Base-by-base conservation (phyloP, 2,329 filamentous ascomycete genomes). In the Tricladium varicosporioides region DNA sequence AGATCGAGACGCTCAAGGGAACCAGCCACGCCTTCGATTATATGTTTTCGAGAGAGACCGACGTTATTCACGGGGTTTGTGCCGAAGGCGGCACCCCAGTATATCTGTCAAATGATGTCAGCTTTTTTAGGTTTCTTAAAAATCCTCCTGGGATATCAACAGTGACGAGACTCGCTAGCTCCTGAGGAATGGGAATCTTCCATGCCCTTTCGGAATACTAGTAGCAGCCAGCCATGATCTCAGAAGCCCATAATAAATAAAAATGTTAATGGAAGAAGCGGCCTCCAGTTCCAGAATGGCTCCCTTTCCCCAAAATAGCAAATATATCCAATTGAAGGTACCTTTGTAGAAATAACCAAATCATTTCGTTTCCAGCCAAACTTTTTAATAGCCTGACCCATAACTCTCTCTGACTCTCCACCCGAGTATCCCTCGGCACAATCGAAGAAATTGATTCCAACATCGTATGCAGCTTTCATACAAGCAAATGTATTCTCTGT, bases 401-500 rank as follows among this genome's bases (percentile, higher is more conserved):
- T 81, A 5, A 82, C 75, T 18, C 74, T 70, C 67, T 84, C 81
- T 1, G 75, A 77, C 63, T 82, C 75, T 47, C 81, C 81, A 15
- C 67, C 74, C 5, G 78, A 75, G 61, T 83, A 83, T 19, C 71
- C 75, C 66, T 84, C 81, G 1, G 81, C 81, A 40, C 78, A 81
- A 64, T 84, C 81, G 66, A 84, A 80, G 65, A 79, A 79, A 69
- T 84, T 84, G 67, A 84, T 76, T 4, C 81, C 81, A 36, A 75
- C 73, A 66, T 83, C 79, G 62, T 80, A 84, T 2, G 81, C 81
- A 2, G 78, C 77, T 72, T 84, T 83, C 80, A 85, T 83, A 68
- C 81, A 84, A 51, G 77, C 76, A 67, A 81, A 83, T 0, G 83
- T 80, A 60, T 79, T 79, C 54, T 86, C 82, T 80, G 54, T n/a